Percentiles rank a stretch among this genome's conserved stretches.
These are phyloP conservation scores for Cyberlindnera mississippiensis DNA, from an alignment of 805 yeast genomes.

Conservation along the genomic window DNA sequence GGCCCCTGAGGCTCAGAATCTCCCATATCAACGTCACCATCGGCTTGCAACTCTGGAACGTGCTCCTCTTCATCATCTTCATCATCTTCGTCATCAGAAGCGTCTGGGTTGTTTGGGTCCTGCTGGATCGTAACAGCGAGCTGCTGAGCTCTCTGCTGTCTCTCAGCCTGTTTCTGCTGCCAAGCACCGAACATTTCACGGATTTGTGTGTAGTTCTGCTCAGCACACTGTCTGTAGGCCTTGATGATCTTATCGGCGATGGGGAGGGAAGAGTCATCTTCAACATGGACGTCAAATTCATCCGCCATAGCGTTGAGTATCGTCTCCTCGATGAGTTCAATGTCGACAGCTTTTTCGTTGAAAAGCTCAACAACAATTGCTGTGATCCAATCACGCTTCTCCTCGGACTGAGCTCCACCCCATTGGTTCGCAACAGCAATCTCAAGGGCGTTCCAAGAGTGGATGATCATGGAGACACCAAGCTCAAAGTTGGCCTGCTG, in stretches of 20 bases:
- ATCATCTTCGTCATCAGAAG: conserved; percentile 45
- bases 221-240: conserved; percentile 60
- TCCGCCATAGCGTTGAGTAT: conserved; percentile 87
- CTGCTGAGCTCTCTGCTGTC: conserved; percentile 26
- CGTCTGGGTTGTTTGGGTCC: conserved; percentile 63
- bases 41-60: not conserved
- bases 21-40: conserved; percentile 36
- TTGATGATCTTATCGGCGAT: conserved; percentile 65
- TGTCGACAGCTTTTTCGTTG: conserved; percentile 61
- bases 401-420: conserved; percentile 93
- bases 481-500: conserved; percentile 86
- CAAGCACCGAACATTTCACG: conserved; percentile 59
- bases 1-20: conserved; percentile 48
- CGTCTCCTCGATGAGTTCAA: conserved; percentile 78
- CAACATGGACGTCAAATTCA: conserved; percentile 86
- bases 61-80: conserved; percentile 30
- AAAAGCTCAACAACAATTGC: conserved; percentile 80
- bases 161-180: conserved; percentile 46
- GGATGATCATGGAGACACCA: conserved; percentile 88
- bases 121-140: conserved; percentile 44
- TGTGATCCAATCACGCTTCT: conserved; percentile 93
- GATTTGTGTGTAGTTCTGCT: conserved; percentile 48
- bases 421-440: conserved; percentile 89
- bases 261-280: conserved; percentile 80
- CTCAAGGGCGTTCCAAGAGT: conserved; percentile 82